A percentile compares a stretch with the other conserved stretches of the same genome.
Evolutionary conservation across 768 basidiomycete genomes (phyloP).

Genomic region (Panaeolus papilionaceus): DNA sequence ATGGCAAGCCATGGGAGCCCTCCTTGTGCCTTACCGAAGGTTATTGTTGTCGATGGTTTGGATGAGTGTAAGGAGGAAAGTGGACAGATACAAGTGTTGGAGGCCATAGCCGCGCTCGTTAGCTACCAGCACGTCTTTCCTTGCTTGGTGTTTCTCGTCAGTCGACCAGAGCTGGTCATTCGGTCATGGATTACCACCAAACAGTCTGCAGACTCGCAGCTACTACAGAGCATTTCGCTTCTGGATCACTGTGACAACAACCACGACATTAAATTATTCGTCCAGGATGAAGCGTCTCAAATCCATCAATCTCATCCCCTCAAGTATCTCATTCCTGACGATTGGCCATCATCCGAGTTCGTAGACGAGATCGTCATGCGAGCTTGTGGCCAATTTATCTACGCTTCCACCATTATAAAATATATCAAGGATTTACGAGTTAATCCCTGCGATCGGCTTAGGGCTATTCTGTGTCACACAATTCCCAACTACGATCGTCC

Average conservation of each 20-base stretch:
- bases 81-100: slow-evolving; percentile 10
- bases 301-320: slow-evolving; percentile 9
- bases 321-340: not conserved
- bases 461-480: no score
- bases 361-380: no score
- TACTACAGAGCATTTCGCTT: not conserved
- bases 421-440: no score
- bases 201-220: no score
- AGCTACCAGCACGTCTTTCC: no score
- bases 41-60: slow-evolving; percentile 28
- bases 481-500: no score
- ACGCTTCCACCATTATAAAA: no score
- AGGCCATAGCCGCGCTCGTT: no score
- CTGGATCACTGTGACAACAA: slow-evolving; percentile 17
- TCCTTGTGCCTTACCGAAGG: not conserved
- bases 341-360: slow-evolving; percentile 3
- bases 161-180: slow-evolving; percentile 22
- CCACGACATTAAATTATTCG: slow-evolving; percentile 17
- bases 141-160: slow-evolving; percentile 10
- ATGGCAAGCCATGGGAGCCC: no score
- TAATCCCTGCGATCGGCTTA: no score
- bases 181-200: not conserved
- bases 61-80: slow-evolving; percentile 26
- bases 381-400: no score
- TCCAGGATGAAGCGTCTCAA: not conserved